Base-by-base conservation (phyloP, 768 basidiomycete genomes). In the Kwoniella sp. region DNA sequence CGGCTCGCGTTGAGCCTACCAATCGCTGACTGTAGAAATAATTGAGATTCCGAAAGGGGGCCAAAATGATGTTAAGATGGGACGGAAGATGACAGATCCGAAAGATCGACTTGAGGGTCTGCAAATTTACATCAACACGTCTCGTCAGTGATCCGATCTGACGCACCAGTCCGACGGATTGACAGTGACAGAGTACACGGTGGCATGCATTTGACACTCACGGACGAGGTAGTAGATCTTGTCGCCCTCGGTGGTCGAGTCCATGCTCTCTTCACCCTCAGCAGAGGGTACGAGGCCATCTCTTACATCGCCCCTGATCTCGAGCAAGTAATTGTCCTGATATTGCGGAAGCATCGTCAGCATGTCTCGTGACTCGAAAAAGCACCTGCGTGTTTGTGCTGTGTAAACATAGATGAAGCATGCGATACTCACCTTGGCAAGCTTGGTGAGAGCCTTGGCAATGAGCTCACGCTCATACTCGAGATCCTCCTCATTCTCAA, bases 391-490 rank as follows among this genome's bases (percentile, higher is more conserved):
- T n/a, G n/a, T n/a, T n/a, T n/a, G n/a, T n/a, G n/a, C 23, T 48
- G 20, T 20, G 20, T 23, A 48, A 48, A n/a, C n/a, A n/a, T n/a
- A n/a, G 20, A 29, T 2, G 56, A 23, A 29, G 45, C 25, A n/a
- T n/a, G 13, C 41, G 9, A 12, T 8, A 73, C 84, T 60, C 65
- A 93, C 94, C 88, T 94, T 95, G 70, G 94, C 90, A 60, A 99
- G 83, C 81, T 92, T 94, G 72, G 84, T 86, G 69, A 99, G 80
- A 75, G 96, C 88, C 82, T 98, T 99, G 45, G 86, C 87, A 66
- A 97, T 87, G 55, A 99, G 84, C 79, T 93, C 92, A 73, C 89
- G 89, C 82, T 98, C 91, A 71, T 90, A 89, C 72, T 97, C 93
- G 20, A 96, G 82, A 73, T 94, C 89, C 59, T 93, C 92, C 4